Percentiles rank a stretch among this genome's conserved stretches.
These are phyloP conservation scores for Macrophomina tecta DNA, from an alignment of 2,329 filamentous ascomycete species.

Conservation along the genomic window DNA sequence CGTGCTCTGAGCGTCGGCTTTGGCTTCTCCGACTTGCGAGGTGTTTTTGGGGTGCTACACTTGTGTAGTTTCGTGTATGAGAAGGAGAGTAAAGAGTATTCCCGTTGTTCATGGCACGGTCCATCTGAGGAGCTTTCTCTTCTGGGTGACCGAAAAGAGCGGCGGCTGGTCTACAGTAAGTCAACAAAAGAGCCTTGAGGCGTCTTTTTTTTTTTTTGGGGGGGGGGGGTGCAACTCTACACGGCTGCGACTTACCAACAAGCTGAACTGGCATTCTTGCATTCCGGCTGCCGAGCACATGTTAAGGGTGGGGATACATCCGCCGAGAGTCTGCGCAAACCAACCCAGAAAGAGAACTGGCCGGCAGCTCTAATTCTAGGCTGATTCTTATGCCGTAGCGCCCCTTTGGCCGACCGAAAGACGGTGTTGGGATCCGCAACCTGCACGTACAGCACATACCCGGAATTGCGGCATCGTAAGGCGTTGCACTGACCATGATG, in stretches of 20 bases:
- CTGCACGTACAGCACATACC: slow-evolving; percentile 14
- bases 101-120: slow-evolving; percentile 4
- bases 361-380: background rate
- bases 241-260: slow-evolving; percentile 1
- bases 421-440: slow-evolving; percentile 12
- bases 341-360: background rate
- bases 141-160: background rate
- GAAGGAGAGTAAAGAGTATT: slow-evolving; percentile 14
- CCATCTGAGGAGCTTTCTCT: background rate
- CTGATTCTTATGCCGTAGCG: background rate
- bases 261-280: slow-evolving; percentile 5
- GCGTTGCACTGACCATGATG: slow-evolving; percentile 17
- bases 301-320: background rate
- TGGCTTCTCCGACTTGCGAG: background rate
- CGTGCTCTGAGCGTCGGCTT: slow-evolving; percentile 7
- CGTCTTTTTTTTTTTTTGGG: background rate
- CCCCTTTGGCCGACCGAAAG: slow-evolving; percentile 11
- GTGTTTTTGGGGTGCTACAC: background rate
- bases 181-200: background rate
- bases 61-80: slow-evolving; percentile 12
- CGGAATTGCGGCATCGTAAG: slow-evolving; percentile 14
- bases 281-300: slow-evolving; percentile 11
- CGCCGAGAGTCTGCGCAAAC: background rate
- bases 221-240: too few species aligned
- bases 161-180: background rate